Percentiles rank a stretch among this genome's conserved stretches.
phyloP scores from a whole-genome alignment of 1,284 basidiomycete genomes.

The Cryptococcus sp. region DNA sequence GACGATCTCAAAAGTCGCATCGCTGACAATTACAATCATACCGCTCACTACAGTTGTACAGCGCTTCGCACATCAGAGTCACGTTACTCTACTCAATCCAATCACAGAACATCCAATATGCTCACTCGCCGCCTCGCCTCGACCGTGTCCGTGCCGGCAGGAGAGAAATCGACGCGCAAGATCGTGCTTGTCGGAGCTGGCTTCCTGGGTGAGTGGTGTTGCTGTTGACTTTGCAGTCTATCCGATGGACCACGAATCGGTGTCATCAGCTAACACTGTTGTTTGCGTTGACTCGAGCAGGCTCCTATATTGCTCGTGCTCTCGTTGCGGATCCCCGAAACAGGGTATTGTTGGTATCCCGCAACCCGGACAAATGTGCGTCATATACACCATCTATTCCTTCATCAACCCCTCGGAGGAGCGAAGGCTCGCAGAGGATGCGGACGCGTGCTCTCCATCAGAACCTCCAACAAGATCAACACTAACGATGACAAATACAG shows the following conservation, averaged over 20 bases:
- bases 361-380: constrained; percentile 57
- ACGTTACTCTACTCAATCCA: background rate
- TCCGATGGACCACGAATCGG: too few species aligned
- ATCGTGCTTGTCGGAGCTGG: constrained; percentile 68
- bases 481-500: constrained; percentile 14
- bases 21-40: background rate
- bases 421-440: too few species aligned
- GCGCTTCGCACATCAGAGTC: background rate
- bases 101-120: constrained; percentile 6
- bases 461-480: too few species aligned
- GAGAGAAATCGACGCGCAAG: constrained; percentile 46
- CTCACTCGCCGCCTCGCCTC: constrained; percentile 23
- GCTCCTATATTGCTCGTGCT: constrained; percentile 61
- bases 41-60: background rate
- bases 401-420: background rate
- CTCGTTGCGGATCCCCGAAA: constrained; percentile 51
- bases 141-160: constrained; percentile 11
- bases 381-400: constrained; percentile 8
- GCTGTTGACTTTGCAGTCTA: background rate
- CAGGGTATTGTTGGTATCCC: constrained; percentile 61
- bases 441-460: too few species aligned
- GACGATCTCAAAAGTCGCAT: background rate
- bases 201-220: constrained; percentile 59
- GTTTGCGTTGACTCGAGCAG: constrained; percentile 42
- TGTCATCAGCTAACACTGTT: background rate